Evolutionary conservation across 176 grass and related monocot species (phyloP), one percentile per base, ranked within the genome.

Genomic region (Zoysia pacifica): DNA sequence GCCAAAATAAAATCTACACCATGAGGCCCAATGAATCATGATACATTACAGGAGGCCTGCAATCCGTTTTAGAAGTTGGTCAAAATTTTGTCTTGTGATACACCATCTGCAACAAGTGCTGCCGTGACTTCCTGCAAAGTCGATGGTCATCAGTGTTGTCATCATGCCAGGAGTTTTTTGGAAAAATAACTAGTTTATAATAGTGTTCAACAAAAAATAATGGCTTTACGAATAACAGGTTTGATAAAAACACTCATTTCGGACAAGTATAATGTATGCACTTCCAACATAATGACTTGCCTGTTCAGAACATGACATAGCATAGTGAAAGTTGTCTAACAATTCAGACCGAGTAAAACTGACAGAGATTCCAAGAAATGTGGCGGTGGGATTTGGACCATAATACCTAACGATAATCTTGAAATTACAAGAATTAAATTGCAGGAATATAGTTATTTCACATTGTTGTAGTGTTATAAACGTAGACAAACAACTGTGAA

Each of bases 41-140:
- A 7, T 62, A 76, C 56, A 54, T 46, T 69, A 63, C 47, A 79
- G 9, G 15, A 18, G 76, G 35, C 40, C 14, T 1, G 74, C 62
- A 45, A 40, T 64, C 48, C 2, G 9, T 45, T 42, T 73, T 66
- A 97, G 69, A 85, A 97, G 74, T 93, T 97, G 65, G 64, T 91
- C 81, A 97, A 89, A 9, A 97, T 93, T 83, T 87, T 97, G 12
- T 89, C 86, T 64, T 85, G 80, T 16, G 91, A 82, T 49, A 97
- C 88, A 67, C 94, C 94, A 82, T 93, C 88, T 12, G 68, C 81
- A 47, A 89, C 70, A 72, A 93, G 91, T 64, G 69, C 65, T 64
- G 65, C 48, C 16, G 86, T 97, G 69, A 97, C 28, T 51, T 89
- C 89, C 87, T 93, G 85, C 44, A 75, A 67, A 84, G 19, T 56